Evolutionary conservation across 129 eudicot genomes (phyloP).

Genomic region (Gnaphalium uliginosum): DNA sequence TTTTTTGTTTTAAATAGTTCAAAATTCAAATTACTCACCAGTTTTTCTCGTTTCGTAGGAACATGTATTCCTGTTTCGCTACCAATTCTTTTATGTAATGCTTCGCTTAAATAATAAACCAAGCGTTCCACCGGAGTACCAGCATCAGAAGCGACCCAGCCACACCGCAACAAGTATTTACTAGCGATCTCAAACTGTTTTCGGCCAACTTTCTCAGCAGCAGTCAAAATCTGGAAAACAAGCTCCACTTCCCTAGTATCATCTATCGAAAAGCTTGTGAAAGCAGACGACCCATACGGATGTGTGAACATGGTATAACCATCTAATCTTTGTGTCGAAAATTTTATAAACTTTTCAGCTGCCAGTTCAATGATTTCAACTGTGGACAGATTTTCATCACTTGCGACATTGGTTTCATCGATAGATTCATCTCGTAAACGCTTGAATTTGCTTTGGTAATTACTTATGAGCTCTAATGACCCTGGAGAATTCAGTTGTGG

Average conservation of each 20-base stretch:
- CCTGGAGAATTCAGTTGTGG: not conserved
- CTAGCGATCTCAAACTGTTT: conserved; percentile 49
- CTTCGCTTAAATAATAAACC: conserved; percentile 48
- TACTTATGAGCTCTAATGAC: conserved; percentile 28
- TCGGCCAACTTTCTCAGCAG: conserved; percentile 52
- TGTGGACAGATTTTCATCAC: conserved; percentile 36
- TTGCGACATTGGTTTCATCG: not conserved
- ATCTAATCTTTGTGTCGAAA: conserved; percentile 39
- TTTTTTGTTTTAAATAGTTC: too few species aligned
- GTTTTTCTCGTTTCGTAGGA: conserved; percentile 16
- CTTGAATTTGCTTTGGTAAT: conserved; percentile 26
- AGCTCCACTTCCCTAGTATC: conserved; percentile 59
- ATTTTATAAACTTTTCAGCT: conserved; percentile 58
- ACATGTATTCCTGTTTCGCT: conserved; percentile 40
- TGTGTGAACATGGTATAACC: conserved; percentile 43
- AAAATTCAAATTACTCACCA: conserved; percentile 1
- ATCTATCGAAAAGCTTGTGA: conserved; percentile 41
- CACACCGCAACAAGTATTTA: conserved; percentile 45
- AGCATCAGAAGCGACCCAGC: conserved; percentile 34
- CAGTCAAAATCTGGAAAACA: conserved; percentile 51
- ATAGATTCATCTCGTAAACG: not conserved
- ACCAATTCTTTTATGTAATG: conserved; percentile 40
- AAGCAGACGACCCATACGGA: conserved; percentile 54
- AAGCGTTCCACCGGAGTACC: conserved; percentile 59
- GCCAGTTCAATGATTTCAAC: conserved; percentile 56